These are phyloP conservation scores for Cladosporium sp. DNA, from an alignment of 2,329 filamentous ascomycete species.

Conservation along the genomic window DNA sequence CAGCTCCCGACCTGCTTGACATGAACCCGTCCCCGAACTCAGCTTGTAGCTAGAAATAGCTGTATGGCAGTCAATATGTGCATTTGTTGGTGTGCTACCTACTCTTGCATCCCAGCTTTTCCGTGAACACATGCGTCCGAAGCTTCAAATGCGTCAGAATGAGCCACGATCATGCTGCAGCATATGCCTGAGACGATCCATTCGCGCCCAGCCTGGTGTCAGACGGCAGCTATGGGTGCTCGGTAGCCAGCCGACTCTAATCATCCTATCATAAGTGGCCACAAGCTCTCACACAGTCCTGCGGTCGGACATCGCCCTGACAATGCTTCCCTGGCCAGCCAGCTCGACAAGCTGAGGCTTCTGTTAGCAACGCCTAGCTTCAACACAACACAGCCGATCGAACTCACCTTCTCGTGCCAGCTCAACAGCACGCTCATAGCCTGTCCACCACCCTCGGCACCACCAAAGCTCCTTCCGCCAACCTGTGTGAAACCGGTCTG, in stretches of 20 bases:
- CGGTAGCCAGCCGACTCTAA: neutral
- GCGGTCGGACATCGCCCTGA: conserved; percentile 93
- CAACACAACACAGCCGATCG: neutral
- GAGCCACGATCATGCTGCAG: neutral
- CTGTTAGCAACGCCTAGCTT: conserved; percentile 9
- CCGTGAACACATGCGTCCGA: neutral
- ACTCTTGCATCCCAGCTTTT: neutral
- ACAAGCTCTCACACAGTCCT: conserved; percentile 68
- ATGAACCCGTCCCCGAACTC: neutral
- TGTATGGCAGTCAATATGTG: neutral
- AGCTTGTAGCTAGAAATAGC: neutral
- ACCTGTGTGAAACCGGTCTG: conserved; percentile 87
- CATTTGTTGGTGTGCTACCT: neutral
- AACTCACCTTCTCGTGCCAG: conserved; percentile 85
- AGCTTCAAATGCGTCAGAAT: neutral
- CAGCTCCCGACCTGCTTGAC: neutral
- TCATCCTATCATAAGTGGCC: neutral
- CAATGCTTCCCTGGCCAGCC: conserved; percentile 83
- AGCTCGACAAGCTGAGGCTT: conserved; percentile 72
- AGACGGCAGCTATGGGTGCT: neutral
- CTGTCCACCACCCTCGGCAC: conserved; percentile 71
- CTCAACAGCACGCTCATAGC: conserved; percentile 96
- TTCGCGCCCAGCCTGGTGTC: neutral
- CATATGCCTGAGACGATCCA: neutral
- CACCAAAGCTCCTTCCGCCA: conserved; percentile 46